A percentile compares a stretch with the other conserved stretches of the same genome.
These are phyloP conservation scores for Verticillium nonalfalfae DNA, from an alignment of 2,329 filamentous ascomycete species.

Conservation along the genomic window DNA sequence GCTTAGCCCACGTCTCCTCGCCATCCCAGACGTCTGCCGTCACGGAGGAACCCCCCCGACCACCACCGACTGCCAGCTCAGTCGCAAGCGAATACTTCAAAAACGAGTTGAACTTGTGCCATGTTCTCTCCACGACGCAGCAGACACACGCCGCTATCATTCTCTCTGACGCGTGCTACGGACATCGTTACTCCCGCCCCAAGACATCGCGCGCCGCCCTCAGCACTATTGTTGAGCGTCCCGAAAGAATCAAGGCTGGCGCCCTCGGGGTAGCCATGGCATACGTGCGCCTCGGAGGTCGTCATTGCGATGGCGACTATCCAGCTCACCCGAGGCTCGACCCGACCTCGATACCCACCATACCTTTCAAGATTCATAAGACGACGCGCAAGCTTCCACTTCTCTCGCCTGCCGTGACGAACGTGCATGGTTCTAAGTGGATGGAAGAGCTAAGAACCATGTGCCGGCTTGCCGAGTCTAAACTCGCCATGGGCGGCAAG, in stretches of 20 bases:
- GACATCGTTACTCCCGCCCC: constrained; percentile 83
- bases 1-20: constrained; percentile 37
- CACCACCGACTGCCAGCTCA: constrained; percentile 39
- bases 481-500: constrained; percentile 69
- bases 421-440: constrained; percentile 87
- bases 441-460: constrained; percentile 86
- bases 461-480: constrained; percentile 75
- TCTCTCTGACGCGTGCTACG: constrained; percentile 90
- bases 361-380: constrained; percentile 81
- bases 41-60: constrained; percentile 28
- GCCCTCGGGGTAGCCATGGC: constrained; percentile 78
- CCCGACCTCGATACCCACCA: constrained; percentile 44
- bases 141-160: constrained; percentile 68
- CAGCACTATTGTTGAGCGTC: constrained; percentile 82
- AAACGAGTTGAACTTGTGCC: constrained; percentile 61
- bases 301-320: constrained; percentile 65
- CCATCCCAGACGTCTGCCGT: constrained; percentile 28
- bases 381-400: constrained; percentile 67
- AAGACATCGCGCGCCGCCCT: constrained; percentile 67
- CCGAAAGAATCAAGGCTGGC: constrained; percentile 81
- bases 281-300: constrained; percentile 82
- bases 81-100: constrained; percentile 65
- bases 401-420: constrained; percentile 71
- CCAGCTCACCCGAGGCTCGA: constrained; percentile 60
- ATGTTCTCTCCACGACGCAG: constrained; percentile 33